phyloP scores from a whole-genome alignment of 225 moss, liverwort and hornwort species.

The Thuidium tamariscinum region DNA sequence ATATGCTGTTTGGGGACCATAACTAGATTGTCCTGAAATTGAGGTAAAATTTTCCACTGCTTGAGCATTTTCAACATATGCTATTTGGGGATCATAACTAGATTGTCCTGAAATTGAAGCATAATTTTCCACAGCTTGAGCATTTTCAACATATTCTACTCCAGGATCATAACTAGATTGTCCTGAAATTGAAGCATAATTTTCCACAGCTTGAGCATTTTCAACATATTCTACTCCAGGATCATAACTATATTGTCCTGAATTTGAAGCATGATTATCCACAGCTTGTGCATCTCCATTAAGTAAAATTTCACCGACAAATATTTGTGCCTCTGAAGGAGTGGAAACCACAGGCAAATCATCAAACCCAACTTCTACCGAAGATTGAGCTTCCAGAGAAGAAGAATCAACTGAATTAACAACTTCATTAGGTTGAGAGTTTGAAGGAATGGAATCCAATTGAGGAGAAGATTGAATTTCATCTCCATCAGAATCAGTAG shows the following conservation, averaged over 20 bases:
- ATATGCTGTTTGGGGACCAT: background rate
- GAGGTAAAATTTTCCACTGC: background rate
- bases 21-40: background rate
- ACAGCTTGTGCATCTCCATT: background rate
- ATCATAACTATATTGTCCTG: no score
- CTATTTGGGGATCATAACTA: background rate
- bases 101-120: background rate
- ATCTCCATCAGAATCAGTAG: background rate
- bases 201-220: background rate
- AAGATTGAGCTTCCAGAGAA: background rate
- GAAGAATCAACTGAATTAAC: background rate
- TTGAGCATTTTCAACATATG: background rate
- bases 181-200: background rate
- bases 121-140: background rate
- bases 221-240: no score
- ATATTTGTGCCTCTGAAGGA: background rate
- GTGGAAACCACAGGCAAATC: background rate
- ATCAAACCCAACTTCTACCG: no score
- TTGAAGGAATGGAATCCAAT: background rate
- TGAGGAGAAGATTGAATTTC: background rate
- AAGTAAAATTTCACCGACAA: no score
- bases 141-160: no score
- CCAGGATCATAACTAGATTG: background rate
- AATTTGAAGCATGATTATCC: background rate
- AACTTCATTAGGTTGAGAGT: background rate